Percentiles rank a stretch among this genome's conserved stretches.
Evolutionary conservation across 352 stramenopile genomes (phyloP).

Genomic region (Phytopythium delawarense): DNA sequence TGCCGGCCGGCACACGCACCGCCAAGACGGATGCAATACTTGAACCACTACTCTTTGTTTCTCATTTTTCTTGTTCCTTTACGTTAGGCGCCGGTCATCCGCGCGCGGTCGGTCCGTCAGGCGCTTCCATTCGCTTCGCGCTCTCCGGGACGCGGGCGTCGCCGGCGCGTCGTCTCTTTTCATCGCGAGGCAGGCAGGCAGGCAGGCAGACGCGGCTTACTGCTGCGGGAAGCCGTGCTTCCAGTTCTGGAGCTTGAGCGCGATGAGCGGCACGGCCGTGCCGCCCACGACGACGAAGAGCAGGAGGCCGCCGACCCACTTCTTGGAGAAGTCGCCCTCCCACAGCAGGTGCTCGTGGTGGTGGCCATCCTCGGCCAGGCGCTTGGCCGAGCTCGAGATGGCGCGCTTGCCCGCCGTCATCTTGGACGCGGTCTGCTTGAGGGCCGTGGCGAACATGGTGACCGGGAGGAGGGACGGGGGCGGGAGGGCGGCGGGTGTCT

Average conservation of each 20-base stretch:
- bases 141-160: not conserved
- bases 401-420: conserved; percentile 55
- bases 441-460: conserved; percentile 51
- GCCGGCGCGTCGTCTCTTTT: too few species aligned
- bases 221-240: conserved; percentile 86
- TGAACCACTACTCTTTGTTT: conserved; percentile 7
- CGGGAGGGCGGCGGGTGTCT: conserved; percentile 9
- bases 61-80: conserved; percentile 4
- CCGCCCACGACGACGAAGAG: conserved; percentile 65
- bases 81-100: not conserved
- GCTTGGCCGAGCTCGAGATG: conserved; percentile 74
- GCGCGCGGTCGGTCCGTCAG: not conserved
- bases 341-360: conserved; percentile 87
- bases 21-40: not conserved
- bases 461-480: not conserved
- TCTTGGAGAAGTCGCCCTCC: conserved; percentile 79
- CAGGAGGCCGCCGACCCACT: conserved; percentile 47
- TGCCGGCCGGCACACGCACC: not conserved
- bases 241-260: conserved; percentile 87
- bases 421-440: conserved; percentile 67
- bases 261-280: conserved; percentile 50
- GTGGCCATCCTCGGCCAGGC: conserved; percentile 62
- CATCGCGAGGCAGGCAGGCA: too few species aligned
- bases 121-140: not conserved
- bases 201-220: conserved; percentile 28